Percentiles rank a stretch among this genome's conserved stretches.
phyloP scores from a whole-genome alignment of 2,329 filamentous ascomycete species.

The Thielaviopsis musarum region DNA sequence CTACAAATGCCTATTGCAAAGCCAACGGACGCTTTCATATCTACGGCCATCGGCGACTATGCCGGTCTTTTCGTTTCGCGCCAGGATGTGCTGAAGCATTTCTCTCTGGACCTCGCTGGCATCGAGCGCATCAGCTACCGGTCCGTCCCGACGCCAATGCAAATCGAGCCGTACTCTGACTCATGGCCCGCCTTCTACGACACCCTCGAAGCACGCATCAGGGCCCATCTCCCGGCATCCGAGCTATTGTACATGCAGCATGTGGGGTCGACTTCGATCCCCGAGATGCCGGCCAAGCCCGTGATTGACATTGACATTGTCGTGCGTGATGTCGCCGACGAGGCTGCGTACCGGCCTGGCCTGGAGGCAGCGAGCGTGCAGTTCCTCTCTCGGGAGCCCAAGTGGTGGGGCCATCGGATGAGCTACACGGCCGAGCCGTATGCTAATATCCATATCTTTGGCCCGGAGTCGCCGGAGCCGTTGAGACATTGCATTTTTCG shows the following conservation, averaged over 20 bases:
- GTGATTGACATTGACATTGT: conserved; percentile 36
- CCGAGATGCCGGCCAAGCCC: conserved; percentile 31
- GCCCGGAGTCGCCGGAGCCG: conserved; percentile 24
- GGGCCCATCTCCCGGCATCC: conserved; percentile 19
- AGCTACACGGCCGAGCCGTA: conserved; percentile 17
- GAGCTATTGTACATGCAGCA: conserved; percentile 25
- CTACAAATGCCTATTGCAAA: neutral
- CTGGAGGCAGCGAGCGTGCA: conserved; percentile 29
- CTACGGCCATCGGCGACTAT: neutral
- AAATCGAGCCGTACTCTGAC: conserved; percentile 22
- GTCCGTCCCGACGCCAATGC: conserved; percentile 14
- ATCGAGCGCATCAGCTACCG: conserved; percentile 17
- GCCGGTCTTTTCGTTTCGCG: conserved; percentile 5
- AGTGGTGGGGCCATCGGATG: conserved; percentile 32
- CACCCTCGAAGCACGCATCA: conserved; percentile 19
- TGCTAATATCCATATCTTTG: conserved; percentile 33
- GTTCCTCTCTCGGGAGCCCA: conserved; percentile 28
- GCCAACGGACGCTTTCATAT: neutral
- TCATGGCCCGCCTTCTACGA: conserved; percentile 22
- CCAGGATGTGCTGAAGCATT: conserved; percentile 18
- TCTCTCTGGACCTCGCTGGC: conserved; percentile 13
- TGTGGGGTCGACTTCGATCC: conserved; percentile 34
- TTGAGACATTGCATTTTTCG: conserved; percentile 27
- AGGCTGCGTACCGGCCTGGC: conserved; percentile 24
- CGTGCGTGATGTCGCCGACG: conserved; percentile 23